phyloP scores from a whole-genome alignment of 2,329 filamentous ascomycete genomes.

The Colletotrichum musae region DNA sequence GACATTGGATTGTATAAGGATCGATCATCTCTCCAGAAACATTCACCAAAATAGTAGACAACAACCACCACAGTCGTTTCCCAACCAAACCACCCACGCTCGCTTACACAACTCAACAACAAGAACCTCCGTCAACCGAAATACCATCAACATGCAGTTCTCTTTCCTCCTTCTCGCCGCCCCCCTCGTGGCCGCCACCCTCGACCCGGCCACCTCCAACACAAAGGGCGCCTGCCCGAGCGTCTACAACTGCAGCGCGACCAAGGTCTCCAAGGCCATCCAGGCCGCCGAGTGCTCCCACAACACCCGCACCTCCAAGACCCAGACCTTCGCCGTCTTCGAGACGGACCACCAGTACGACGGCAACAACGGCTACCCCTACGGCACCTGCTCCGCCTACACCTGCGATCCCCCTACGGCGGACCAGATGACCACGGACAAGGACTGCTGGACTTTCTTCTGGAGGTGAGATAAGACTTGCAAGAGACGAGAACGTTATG shows the following conservation, averaged over 20 bases:
- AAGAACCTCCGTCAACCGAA: not conserved
- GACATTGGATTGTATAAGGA: not conserved
- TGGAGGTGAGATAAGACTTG: too few species aligned
- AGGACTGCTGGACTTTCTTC: constrained; percentile 39
- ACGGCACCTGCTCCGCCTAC: constrained; percentile 39
- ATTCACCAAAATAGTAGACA: not conserved
- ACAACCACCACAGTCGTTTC: not conserved
- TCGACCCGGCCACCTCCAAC: constrained; percentile 38
- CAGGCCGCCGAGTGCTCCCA: constrained; percentile 41
- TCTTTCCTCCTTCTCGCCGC: constrained; percentile 26
- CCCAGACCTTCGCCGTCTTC: constrained; percentile 39
- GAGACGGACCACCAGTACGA: constrained; percentile 38
- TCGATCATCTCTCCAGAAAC: not conserved
- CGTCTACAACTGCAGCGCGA: constrained; percentile 32
- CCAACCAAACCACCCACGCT: not conserved
- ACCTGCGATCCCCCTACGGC: constrained; percentile 23
- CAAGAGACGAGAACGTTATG: too few species aligned
- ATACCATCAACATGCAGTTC: constrained; percentile 19
- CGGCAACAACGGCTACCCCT: constrained; percentile 28
- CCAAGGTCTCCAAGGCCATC: constrained; percentile 40
- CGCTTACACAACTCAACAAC: not conserved
- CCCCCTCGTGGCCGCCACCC: constrained; percentile 34
- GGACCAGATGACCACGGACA: constrained; percentile 28
- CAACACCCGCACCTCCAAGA: constrained; percentile 36
- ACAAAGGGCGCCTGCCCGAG: constrained; percentile 37